Base-by-base conservation (phyloP, 257 asterid genomes). In the Solanum sparsipilum region DNA sequence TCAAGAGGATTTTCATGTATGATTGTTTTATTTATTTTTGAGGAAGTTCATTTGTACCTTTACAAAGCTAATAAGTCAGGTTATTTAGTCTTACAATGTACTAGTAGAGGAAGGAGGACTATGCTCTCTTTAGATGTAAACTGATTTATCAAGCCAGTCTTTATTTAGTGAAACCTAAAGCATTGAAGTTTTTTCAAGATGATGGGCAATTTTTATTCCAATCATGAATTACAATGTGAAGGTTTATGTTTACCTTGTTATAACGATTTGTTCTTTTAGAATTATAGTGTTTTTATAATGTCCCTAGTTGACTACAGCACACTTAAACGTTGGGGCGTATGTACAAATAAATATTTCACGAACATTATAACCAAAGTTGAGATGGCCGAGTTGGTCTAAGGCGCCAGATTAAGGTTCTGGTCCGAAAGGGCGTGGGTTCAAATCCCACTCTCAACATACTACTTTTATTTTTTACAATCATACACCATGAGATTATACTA, bases 401-500 rank as follows among this genome's bases (percentile, higher is more conserved):
- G 98, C 98, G 96, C 97, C 96, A 95, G 98, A 96, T 93, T 93
- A 97, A 96, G 98, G 99, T 97, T 97, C 95, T 95, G 98, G 98
- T 96, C 98, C 98, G 96, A 95, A 96, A 95, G 98, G 98, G 98
- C 98, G 98, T 94, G 98, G 98, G 97, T 94, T 94, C 94, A 88
- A 95, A 95, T 96, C 95, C 98, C 98, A 92, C 96, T 95, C 92
- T 95, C 97, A 93, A 94, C 85, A 63, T 23, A 5, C 11, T 60
- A 21, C 13, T 46, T 46, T 13, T 4, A 0, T 4, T 12, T 44
- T 41, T 12, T 44, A 44, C 52, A 41, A 36, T 36, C 39, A 36
- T 36, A 36, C 39, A 36, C 9, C 39, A 36, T 9, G 39, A 38
- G 41, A 38, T 38, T 38, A 34, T 32, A 32, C 34, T 35, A 9